Base-by-base conservation (phyloP, 2,329 filamentous ascomycete species). In the Hortaea sp. region DNA sequence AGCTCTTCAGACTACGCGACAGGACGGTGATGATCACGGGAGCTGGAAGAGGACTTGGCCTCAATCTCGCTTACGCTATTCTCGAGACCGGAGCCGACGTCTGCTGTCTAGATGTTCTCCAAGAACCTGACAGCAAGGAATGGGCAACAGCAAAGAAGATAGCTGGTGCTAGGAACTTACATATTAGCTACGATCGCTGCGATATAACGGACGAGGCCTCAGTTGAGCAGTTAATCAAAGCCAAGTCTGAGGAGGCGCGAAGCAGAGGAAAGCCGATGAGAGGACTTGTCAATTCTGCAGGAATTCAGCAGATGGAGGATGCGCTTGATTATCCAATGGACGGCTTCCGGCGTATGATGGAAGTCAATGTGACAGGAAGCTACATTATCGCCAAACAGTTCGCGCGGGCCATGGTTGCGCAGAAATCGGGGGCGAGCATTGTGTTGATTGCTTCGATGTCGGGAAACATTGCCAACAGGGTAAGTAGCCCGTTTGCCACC, bases 371-470 rank as follows among this genome's bases (percentile, higher is more conserved):
- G 1, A 61, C 59, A 2, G 65, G 66, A 12, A 63, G 62, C 1
- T 67, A 68, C 48, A 49, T 64, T 10, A 56, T 57, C 6, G 58
- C 64, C 1, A 63, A 64, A 43, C 58, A 60, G 28, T 57, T 60
- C 6, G 61, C 64, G 1, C 50, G 54, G 11, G 53, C 63, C 30
- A 60, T 68, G 48, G 60, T 63, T 13, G 44, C 54, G 10, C 53
- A 56, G 5, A 52, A 57, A 0, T 56, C 61, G 9, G 49, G 55
- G 2, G 65, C 64, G 0, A 64, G 61, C 41, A 65, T 67, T 13
- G 63, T 67, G 5, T 49, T 68, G 10, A 62, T 68, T 11, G 66
- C 64, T 4, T 64, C 61, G 46, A 68, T 68, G 55, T 63, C 58
- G n/a, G 65, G 61, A 0, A 56, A 59, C 32, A 53, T 63, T 7